These are phyloP conservation scores for Coemansia pectinata DNA, from an alignment of 192 early-diverging fungal species.

Conservation along the genomic window DNA sequence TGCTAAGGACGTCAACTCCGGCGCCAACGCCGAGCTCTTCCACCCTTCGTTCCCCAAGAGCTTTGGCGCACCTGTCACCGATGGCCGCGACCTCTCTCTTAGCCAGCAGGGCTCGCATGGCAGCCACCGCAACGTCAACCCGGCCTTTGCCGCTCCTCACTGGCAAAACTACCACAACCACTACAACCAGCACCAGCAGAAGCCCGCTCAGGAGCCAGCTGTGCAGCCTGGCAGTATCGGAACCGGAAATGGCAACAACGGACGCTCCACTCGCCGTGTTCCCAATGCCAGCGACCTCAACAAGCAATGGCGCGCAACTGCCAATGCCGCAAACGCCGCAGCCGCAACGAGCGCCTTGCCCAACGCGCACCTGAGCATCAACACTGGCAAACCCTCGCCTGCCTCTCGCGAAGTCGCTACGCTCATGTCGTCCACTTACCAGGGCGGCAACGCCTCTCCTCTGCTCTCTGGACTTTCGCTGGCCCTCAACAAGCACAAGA, in stretches of 20 bases:
- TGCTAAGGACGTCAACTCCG: background rate
- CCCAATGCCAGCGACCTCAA: slow-evolving; percentile 47
- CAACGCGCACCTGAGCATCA: slow-evolving; percentile 13
- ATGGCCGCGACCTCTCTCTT: slow-evolving; percentile 18
- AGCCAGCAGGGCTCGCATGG: slow-evolving; percentile 46
- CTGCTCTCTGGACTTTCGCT: slow-evolving; percentile 50
- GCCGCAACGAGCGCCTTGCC: slow-evolving; percentile 7
- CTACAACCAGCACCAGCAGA: slow-evolving; percentile 35
- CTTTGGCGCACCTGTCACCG: slow-evolving; percentile 27
- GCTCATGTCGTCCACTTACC: slow-evolving; percentile 47
- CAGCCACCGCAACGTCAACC: slow-evolving; percentile 29
- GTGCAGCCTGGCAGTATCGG: slow-evolving; percentile 5
- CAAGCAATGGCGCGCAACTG: slow-evolving; percentile 51
- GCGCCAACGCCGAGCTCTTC: background rate
- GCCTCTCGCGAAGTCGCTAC: slow-evolving; percentile 15
- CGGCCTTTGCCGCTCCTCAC: slow-evolving; percentile 34
- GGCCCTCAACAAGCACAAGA: slow-evolving; percentile 48
- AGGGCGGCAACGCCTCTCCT: slow-evolving; percentile 37
- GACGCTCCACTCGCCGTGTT: slow-evolving; percentile 36
- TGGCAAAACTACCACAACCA: slow-evolving; percentile 52
- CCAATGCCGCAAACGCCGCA: slow-evolving; percentile 12
- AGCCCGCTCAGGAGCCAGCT: slow-evolving; percentile 33
- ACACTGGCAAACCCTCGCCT: slow-evolving; percentile 17
- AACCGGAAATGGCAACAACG: slow-evolving; percentile 10
- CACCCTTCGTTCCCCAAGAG: slow-evolving; percentile 22